These are phyloP conservation scores for Podospora pseudoanserina DNA, from an alignment of 495 filamentous ascomycete genomes.

Conservation along the genomic window DNA sequence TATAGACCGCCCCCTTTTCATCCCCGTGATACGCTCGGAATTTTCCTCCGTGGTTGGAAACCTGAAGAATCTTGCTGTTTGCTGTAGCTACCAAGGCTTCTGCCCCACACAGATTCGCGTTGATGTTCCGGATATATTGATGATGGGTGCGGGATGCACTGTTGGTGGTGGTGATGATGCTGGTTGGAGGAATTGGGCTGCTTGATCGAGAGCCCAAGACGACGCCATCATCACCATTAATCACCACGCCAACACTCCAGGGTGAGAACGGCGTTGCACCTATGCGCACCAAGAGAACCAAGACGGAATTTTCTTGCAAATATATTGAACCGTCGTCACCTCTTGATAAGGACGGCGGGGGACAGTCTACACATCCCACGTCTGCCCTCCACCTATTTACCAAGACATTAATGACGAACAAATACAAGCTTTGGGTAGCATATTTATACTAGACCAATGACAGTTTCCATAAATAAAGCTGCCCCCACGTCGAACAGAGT, in stretches of 20 bases:
- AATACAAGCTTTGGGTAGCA: too few relatives aligned
- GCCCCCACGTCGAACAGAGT: neutral
- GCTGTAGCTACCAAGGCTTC: neutral
- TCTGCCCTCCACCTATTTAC: too few relatives aligned
- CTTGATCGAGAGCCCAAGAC: neutral
- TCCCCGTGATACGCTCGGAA: neutral
- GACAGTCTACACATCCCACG: too few relatives aligned
- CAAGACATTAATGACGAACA: too few relatives aligned
- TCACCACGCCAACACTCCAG: neutral
- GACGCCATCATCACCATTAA: neutral
- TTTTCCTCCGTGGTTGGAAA: neutral
- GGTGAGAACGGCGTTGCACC: neutral
- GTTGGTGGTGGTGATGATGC: neutral
- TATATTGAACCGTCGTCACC: neutral
- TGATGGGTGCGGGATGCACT: neutral
- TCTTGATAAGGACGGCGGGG: too few relatives aligned
- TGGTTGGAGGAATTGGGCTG: neutral
- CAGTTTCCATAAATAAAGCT: neutral
- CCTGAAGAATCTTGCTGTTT: neutral
- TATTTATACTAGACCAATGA: neutral
- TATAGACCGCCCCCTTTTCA: neutral
- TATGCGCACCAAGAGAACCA: neutral
- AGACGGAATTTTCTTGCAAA: neutral
- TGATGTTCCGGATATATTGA: neutral
- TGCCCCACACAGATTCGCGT: neutral